A percentile compares a stretch with the other conserved stretches of the same genome.
Conservation (phyloP, 345 rosid genomes). For the Brassica juncea region DNA sequence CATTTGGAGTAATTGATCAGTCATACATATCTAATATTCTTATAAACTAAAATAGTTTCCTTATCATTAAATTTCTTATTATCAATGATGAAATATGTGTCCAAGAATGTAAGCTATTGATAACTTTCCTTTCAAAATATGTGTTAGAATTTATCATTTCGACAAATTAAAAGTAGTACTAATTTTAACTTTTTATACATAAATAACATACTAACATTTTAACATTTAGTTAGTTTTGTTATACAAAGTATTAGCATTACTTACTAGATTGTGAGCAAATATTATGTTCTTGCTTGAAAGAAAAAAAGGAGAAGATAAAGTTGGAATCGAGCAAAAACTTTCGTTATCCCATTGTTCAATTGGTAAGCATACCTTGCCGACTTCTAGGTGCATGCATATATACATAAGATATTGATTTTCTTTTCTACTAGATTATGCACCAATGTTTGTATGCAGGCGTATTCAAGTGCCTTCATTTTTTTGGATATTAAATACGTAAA, state of each 20-base stretch:
- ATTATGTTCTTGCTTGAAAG: not conserved
- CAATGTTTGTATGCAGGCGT: not conserved
- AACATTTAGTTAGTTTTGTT: too few species aligned
- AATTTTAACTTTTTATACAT: too few species aligned
- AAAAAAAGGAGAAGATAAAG: not conserved
- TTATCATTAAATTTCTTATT: too few species aligned
- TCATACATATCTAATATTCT: not conserved
- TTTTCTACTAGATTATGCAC: not conserved
- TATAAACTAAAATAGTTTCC: too few species aligned
- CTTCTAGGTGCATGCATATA: not conserved
- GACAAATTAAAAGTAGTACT: too few species aligned
- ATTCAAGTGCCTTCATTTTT: slow-evolving; percentile 6
- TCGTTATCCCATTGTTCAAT: not conserved
- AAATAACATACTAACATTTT: too few species aligned
- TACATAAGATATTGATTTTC: not conserved
- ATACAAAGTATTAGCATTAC: too few species aligned
- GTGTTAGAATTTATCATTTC: too few species aligned
- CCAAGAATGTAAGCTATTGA: too few species aligned
- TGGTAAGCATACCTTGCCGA: not conserved
- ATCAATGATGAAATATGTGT: too few species aligned
- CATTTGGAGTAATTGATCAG: not conserved
- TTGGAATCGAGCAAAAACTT: not conserved
- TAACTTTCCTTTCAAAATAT: too few species aligned
- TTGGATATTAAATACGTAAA: not conserved
- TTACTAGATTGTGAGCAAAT: not conserved